Base-by-base conservation (phyloP, 257 asterid species). In the Solanum okadae region DNA sequence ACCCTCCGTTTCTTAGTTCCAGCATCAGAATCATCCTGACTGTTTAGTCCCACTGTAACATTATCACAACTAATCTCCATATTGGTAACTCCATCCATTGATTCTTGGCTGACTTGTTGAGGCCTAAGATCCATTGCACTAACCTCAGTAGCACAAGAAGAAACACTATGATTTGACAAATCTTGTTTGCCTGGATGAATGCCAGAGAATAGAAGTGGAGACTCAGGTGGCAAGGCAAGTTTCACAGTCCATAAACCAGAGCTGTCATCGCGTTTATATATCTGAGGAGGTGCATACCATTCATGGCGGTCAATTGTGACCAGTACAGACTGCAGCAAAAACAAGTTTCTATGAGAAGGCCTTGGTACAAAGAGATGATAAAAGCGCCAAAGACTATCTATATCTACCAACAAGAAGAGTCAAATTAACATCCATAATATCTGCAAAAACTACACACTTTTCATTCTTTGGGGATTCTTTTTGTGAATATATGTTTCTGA, bases 261-360 rank as follows among this genome's bases (percentile, higher is more conserved):
- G 89, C 92, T 88, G 90, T 96, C 99, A 91, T 96, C 90, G 67
- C 99, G 99, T 61, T 95, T 93, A 89, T 95, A 97, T 89, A 94
- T 90, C 86, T 93, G 98, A 82, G 99, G 99, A 85, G 95, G 94
- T 61, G 99, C 98, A 92, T 97, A 96, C 99, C 99, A 97, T 91
- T 97, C 99, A 89, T 96, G 99, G 87, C 99, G 97, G 86, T 97
- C 99, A 87, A 97, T 90, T 68, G 99, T 96, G 90, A 97, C 98
- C 88, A 97, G 95, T 88, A 95, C 99, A 91, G 99, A 96, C 99
- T 97, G 98, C 92, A 93, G 25, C 86, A 88, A 93, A 75, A 88
- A 52, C 31, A 40, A 40, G 31, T 13, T 33, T 46, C 89, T 16
- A 67, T 86, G 84, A 78, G 29, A 83, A 75, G 25, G 35, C 84